Conservation (phyloP, 768 basidiomycete species). For the Suillus discolor region DNA sequence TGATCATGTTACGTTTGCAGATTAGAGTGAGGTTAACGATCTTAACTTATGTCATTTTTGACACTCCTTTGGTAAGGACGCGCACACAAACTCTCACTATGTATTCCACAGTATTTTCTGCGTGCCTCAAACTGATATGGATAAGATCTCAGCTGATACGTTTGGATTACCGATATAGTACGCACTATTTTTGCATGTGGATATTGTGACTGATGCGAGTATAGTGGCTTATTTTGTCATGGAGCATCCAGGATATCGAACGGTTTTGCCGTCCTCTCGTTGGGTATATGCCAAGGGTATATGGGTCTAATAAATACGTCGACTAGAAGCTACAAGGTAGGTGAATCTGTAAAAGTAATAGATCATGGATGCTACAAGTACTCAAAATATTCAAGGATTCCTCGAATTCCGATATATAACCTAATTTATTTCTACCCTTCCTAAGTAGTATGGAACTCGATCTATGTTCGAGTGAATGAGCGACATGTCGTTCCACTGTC, state of each 20-base stretch:
- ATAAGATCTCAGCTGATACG: neutral
- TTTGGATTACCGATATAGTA: too few species aligned
- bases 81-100: neutral
- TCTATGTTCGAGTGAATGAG: slow-evolving; percentile 1
- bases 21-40: neutral
- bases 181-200: neutral
- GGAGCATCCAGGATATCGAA: neutral
- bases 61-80: neutral
- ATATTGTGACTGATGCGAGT: neutral
- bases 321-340: neutral
- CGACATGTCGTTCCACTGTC: neutral
- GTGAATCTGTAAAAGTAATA: neutral
- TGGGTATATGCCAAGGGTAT: neutral
- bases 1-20: neutral
- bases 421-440: neutral
- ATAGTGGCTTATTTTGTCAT: neutral
- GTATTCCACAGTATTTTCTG: neutral
- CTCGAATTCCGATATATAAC: neutral
- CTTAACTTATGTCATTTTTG: neutral
- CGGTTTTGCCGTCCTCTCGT: neutral
- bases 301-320: neutral
- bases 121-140: neutral
- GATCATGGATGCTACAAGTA: neutral
- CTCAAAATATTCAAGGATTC: neutral
- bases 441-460: slow-evolving; percentile 3